These are phyloP conservation scores for Bondarzewia mesenterica DNA, from an alignment of 1,284 basidiomycete species.

Conservation along the genomic window DNA sequence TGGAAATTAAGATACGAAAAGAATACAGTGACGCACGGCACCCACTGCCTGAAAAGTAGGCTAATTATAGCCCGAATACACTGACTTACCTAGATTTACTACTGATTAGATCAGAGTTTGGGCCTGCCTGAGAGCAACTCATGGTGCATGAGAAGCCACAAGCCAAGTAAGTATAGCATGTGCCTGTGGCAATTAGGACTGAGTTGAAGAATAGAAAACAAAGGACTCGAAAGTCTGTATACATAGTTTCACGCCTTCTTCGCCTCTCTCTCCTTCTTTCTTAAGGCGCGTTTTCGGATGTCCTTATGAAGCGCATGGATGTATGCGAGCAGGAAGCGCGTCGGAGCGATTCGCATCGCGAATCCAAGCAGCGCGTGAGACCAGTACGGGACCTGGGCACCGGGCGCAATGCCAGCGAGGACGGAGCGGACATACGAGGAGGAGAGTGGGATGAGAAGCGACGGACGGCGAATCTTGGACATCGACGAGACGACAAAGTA, in stretches of 20 bases:
- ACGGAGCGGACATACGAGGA: slow-evolving; percentile 71
- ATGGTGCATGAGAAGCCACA: no score
- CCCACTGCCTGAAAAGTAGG: no score
- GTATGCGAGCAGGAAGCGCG: slow-evolving; percentile 22
- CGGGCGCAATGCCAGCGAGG: slow-evolving; percentile 73
- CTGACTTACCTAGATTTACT: no score
- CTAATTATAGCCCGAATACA: no score
- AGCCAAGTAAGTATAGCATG: no score
- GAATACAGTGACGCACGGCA: no score
- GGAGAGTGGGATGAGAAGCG: slow-evolving; percentile 72
- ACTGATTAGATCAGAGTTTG: no score
- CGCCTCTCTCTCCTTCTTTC: slow-evolving; percentile 65
- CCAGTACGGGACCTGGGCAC: slow-evolving; percentile 81
- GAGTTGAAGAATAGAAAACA: no score
- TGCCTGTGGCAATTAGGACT: no score
- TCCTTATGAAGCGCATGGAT: slow-evolving; percentile 67
- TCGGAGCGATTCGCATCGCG: slow-evolving; percentile 34
- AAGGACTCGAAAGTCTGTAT: no score
- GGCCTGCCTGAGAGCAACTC: no score
- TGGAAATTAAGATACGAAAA: no score
- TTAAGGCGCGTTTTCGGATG: slow-evolving; percentile 71
- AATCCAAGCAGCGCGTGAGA: slow-evolving; percentile 84
- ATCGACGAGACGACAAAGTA: slow-evolving; percentile 96
- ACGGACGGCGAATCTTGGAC: slow-evolving; percentile 82
- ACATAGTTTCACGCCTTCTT: slow-evolving; percentile 41